Base-by-base conservation (phyloP, 2,329 filamentous ascomycete species). In the Dryadomyces sulphureus region DNA sequence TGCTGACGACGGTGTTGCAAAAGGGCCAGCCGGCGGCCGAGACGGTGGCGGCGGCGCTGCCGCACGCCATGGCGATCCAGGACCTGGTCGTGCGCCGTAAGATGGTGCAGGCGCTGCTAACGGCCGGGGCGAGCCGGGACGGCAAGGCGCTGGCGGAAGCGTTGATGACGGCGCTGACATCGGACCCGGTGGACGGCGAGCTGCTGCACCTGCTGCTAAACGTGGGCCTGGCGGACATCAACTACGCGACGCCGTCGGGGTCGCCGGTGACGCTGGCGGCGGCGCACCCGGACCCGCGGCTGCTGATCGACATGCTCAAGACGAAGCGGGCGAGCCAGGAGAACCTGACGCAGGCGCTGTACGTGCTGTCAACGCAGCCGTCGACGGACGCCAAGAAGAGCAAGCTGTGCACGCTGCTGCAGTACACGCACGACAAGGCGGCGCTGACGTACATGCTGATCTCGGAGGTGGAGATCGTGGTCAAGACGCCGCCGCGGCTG, bases 221-320 rank as follows among this genome's bases (percentile, higher is more conserved):
- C 22, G 62, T 68, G 22, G 73, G 73, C 0, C 64, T 65, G 20
- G 72, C 70, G 2, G 70, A 78, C 48, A 58, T 76, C 46, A 77
- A 78, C 49, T 58, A 63, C 9, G 58, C 68, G 4, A 8, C 30
- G 2, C 27, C 20, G 3, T 59, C 63, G 1, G 72, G 70, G 9
- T 57, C 60, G 2, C 63, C 67, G 14, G 56, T 74, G 12, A 59
- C 61, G 7, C 48, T 57, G 61, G 63, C 70, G 1, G 58, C 65
- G 2, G 53, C 56, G 8, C 63, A 69, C 22, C 59, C 65, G 0
- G 69, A 77, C 38, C 65, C 65, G 0, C 62, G 68, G 17, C 59
- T 77, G 2, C 57, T 76, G 1, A 67, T 70, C 4, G 55, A 69
- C 21, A 53, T 76, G 2, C 58, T 75, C 4, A 61, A 61, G 2